Base-by-base conservation (phyloP, 306 rosid genomes). In the Biancaea sappan region DNA sequence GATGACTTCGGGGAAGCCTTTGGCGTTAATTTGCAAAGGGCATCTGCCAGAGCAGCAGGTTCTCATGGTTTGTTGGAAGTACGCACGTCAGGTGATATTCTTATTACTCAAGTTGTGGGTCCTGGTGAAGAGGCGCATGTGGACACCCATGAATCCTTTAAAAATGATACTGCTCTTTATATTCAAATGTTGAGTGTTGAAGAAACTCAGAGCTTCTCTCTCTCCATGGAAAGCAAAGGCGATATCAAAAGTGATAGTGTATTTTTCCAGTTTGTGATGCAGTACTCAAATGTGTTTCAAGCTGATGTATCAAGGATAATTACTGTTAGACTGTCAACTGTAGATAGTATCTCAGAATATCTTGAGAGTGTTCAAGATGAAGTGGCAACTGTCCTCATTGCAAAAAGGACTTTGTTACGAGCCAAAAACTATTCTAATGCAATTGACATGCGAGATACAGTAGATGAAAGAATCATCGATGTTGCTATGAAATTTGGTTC, bases 1-100 rank as follows among this genome's bases (percentile, higher is more conserved):
- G 99, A 94, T 66, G 98, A 94, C 88, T 94, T 94, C 72, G 99
- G 99, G 38, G 99, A 94, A 87, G 99, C 99, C 61, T 94, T 94
- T 83, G 99, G 99, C 32, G 97, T 94, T 77, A 94, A 94, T 86
- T 87, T 94, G 84, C 99, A 92, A 80, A 90, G 96, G 85, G 97
- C 99, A 35, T 82, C 99, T 74, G 76, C 92, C 74, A 88, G 99
- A 83, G 90, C 98, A 61, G 92, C 97, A 74, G 94, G 91, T 25
- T 87, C 86, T 51, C 89, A 81, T 77, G 94, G 94, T 80, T 81
- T 87, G 74, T 80, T 89, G 50, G 94, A 84, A 81, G 76, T 87
- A 70, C 91, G 91, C 31, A 87, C 84, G 56, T 87, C 94, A 26
- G 88, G 83, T 79, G 91, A 89, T 68, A 83, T 89, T 83, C 78